These are phyloP conservation scores for Chaetomium sp. DNA, from an alignment of 2,329 filamentous ascomycete genomes.

Conservation along the genomic window DNA sequence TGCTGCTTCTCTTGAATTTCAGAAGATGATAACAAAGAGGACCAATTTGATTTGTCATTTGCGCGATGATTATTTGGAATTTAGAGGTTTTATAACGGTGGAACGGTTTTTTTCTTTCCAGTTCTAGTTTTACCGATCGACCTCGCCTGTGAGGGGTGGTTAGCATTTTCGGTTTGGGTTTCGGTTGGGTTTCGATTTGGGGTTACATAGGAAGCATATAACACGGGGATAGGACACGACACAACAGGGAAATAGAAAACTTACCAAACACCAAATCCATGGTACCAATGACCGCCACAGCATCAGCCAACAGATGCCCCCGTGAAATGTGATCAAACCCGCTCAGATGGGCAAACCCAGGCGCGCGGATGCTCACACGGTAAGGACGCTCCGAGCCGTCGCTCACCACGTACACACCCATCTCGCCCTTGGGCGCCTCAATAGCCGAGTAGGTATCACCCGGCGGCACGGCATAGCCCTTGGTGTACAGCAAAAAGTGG, in stretches of 20 bases:
- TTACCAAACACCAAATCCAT: conserved; percentile 87
- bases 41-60: neutral
- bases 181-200: too few relatives aligned
- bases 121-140: conserved; percentile 47
- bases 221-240: too few relatives aligned
- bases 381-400: conserved; percentile 96
- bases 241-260: conserved; percentile 25
- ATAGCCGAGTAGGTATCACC: conserved; percentile 98
- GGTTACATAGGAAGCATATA: too few relatives aligned
- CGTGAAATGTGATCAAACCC: conserved; percentile 91
- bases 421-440: conserved; percentile 99
- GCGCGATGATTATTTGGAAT: conserved; percentile 18
- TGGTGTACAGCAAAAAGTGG: conserved; percentile 97
- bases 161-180: conserved; percentile 2
- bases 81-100: conserved; percentile 9
- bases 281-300: conserved; percentile 87
- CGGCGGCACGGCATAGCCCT: conserved; percentile 93
- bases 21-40: too few relatives aligned
- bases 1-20: too few relatives aligned
- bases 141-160: conserved; percentile 42
- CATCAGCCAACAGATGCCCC: conserved; percentile 91
- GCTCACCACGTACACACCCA: conserved; percentile 94
- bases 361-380: conserved; percentile 93
- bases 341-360: conserved; percentile 89
- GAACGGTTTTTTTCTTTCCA: conserved; percentile 15